A percentile compares a stretch with the other conserved stretches of the same genome.
These are phyloP conservation scores for Diphasiastrum complanatum DNA, from an alignment of 83 land plant species.

Conservation along the genomic window DNA sequence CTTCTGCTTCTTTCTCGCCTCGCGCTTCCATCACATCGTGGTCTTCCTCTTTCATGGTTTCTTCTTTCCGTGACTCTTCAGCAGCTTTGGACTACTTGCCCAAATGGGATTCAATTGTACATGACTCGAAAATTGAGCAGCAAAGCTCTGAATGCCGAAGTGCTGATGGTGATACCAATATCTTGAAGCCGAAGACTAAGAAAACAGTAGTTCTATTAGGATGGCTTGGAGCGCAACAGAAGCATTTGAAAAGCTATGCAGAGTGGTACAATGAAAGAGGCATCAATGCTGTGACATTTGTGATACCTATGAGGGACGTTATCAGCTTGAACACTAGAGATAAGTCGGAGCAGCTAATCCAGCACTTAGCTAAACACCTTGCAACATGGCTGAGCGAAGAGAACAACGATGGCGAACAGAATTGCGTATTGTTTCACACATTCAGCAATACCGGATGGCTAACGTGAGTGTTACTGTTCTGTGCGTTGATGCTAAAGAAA, in stretches of 20 bases:
- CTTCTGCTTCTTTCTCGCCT: too few species aligned
- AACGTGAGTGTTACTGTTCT: conserved; percentile 44
- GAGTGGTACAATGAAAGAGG: conserved; percentile 93
- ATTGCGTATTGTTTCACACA: conserved; percentile 80
- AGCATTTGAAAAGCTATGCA: conserved; percentile 81
- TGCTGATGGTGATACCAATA: too few species aligned
- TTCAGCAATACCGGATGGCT: conserved; percentile 98
- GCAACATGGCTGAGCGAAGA: conserved; percentile 53
- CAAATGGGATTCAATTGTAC: too few species aligned
- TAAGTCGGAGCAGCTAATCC: conserved; percentile 68
- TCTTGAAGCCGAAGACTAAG: too few species aligned
- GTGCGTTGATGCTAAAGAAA: too few species aligned
- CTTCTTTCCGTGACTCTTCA: too few species aligned
- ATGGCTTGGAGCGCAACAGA: conserved; percentile 91
- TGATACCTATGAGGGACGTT: conserved; percentile 77
- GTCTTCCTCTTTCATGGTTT: too few species aligned
- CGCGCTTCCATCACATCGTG: too few species aligned
- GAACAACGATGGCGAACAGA: conserved; percentile 43
- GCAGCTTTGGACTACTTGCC: too few species aligned
- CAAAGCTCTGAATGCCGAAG: too few species aligned
- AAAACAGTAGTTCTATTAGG: conserved; percentile 85
- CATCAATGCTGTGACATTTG: conserved; percentile 78
- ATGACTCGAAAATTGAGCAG: too few species aligned
- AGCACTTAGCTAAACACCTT: conserved; percentile 53
- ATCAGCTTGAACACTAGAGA: conserved; percentile 67